These are phyloP conservation scores for Colletotrichum truncatum DNA, from an alignment of 2,329 filamentous ascomycete species.

Conservation along the genomic window DNA sequence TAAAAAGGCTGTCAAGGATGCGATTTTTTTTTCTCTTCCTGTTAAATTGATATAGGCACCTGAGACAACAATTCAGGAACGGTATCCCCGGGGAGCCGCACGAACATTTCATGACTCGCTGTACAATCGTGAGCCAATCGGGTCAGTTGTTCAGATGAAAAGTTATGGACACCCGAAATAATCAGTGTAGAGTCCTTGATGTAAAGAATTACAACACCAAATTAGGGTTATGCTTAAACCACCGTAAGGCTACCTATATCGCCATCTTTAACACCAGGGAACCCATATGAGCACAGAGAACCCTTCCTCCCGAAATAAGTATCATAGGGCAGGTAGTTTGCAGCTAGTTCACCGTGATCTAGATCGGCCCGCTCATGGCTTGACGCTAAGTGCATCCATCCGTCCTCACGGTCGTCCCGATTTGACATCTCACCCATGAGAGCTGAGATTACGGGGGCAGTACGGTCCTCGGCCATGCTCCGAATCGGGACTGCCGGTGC, in stretches of 20 bases:
- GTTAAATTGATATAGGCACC: background rate
- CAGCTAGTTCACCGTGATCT: background rate
- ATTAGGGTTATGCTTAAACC: constrained; percentile 5
- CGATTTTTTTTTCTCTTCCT: too few species aligned
- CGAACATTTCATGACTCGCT: constrained; percentile 14
- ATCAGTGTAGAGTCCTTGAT: background rate
- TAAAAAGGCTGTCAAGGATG: too few species aligned
- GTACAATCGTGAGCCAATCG: background rate
- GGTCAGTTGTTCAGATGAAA: background rate
- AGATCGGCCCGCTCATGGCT: background rate
- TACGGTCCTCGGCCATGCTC: background rate
- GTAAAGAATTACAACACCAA: background rate
- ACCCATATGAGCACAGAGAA: background rate
- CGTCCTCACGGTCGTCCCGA: background rate
- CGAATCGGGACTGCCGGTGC: background rate
- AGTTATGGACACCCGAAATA: background rate
- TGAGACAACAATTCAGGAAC: background rate
- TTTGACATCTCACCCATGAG: background rate
- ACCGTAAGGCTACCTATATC: background rate
- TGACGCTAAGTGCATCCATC: background rate
- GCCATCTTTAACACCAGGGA: background rate
- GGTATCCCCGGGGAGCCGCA: constrained; percentile 4
- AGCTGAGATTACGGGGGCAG: background rate
- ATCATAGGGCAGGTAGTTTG: background rate
- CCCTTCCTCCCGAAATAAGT: background rate